Conservation (phyloP, 2,329 filamentous ascomycete species). For the Hymenoscyphus linearis region DNA sequence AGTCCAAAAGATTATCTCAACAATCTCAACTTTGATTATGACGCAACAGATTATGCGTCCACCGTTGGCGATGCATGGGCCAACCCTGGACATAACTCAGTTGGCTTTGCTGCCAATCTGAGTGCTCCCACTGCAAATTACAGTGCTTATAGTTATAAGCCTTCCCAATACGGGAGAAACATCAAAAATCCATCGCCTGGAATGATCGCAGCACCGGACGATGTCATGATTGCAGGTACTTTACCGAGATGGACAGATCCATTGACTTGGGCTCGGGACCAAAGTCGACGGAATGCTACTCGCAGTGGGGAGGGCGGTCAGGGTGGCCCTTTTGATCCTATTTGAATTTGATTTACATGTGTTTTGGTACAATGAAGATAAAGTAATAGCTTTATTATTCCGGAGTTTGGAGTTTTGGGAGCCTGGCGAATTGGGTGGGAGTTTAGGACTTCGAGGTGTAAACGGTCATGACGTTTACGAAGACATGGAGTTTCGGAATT, state of each 20-base stretch:
- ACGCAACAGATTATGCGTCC: background rate
- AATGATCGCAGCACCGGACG: background rate
- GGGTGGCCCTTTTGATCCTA: background rate
- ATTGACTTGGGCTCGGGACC: conserved; percentile 3
- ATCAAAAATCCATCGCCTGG: background rate
- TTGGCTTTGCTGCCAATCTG: background rate
- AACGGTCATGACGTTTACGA: background rate
- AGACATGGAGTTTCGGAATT: background rate
- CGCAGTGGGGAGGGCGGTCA: background rate
- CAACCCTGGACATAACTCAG: background rate
- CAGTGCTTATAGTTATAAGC: too few species aligned
- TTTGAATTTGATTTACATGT: background rate
- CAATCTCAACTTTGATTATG: background rate
- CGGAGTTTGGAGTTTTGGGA: background rate
- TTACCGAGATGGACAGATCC: conserved; percentile 5
- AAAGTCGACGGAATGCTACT: conserved; percentile 6
- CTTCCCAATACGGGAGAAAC: too few species aligned
- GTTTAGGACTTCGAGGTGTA: background rate
- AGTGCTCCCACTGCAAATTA: background rate
- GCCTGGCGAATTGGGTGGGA: background rate
- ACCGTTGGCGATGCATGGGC: background rate
- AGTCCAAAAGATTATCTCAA: background rate
- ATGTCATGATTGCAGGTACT: background rate
- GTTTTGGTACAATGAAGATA: background rate
- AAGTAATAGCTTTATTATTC: background rate